Evolutionary conservation across 768 basidiomycete species (phyloP), one percentile per base, ranked within the genome.

Genomic region (Phanerochaete sordida): DNA sequence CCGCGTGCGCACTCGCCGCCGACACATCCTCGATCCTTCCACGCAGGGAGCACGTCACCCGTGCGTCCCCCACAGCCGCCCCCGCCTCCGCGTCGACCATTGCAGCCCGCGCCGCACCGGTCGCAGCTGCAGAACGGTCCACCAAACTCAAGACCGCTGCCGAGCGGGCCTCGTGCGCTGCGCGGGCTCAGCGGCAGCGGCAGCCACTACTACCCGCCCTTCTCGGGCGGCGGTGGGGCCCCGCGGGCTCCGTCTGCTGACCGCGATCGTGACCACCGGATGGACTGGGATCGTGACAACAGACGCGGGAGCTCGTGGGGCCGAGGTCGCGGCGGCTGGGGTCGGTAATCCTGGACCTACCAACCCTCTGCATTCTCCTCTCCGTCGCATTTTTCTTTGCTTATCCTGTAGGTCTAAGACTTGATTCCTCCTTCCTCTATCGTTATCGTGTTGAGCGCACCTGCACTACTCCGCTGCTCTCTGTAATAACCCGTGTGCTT

Each of bases 201-300:
- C 12, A 27, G 52, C 8, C 53, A 35, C 12, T 54, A 46, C n/a
- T 46, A 33, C 44, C 23, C 23, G 13, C 28, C 45, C 7, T 57
- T 57, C 56, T 64, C 65, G 57, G 27, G 55, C 66, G 9, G 27
- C 44, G 50, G 66, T 12, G 39, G 73, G 43, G 73, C 76, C 4
- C 81, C 83, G 33, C 75, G 83, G 1, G 82, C 81, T 4, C 83
- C 81, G 2, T 80, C 78, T 11, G 81, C 79, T 1, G 83, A 83
- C 64, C 74, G 83, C 2, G 82, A 84, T 23, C 70, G 80, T 15
- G 59, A 65, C 6, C 51, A 52, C 33, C 48, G 66, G 30, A 35
- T 63, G 15, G 81, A 81, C 19, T 73, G 79, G 71, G 80, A 80
- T 16, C 70, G 77, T 31, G 56, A 57, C 23, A 30, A 27, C 13